Evolutionary conservation across 768 basidiomycete species (phyloP).

Genomic region (Hygrocybe punicea): DNA sequence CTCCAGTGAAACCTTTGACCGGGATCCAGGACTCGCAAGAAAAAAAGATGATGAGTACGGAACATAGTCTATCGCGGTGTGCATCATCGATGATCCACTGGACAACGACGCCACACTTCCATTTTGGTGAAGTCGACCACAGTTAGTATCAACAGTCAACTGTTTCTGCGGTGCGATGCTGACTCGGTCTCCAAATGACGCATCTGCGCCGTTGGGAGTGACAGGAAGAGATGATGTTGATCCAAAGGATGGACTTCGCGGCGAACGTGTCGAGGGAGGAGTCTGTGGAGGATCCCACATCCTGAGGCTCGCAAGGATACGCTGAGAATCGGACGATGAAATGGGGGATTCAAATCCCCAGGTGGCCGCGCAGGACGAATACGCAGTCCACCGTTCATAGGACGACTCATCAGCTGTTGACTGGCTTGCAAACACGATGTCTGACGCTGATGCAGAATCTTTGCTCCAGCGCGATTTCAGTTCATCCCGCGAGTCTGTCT

Average conservation of each 20-base stretch:
- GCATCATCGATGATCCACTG: slow-evolving; percentile 63
- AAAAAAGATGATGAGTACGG: slow-evolving; percentile 58
- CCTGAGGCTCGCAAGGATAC: slow-evolving; percentile 23
- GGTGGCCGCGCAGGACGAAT: slow-evolving; percentile 48
- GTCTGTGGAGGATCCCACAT: slow-evolving; percentile 47
- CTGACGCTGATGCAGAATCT: slow-evolving; percentile 42
- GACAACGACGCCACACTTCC: slow-evolving; percentile 44
- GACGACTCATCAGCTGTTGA: slow-evolving; percentile 39
- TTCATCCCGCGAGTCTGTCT: slow-evolving; percentile 35
- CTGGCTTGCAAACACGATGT: slow-evolving; percentile 44
- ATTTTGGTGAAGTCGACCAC: slow-evolving; percentile 44
- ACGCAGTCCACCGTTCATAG: slow-evolving; percentile 40
- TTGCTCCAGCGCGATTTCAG: slow-evolving; percentile 60
- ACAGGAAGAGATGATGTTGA: slow-evolving; percentile 49
- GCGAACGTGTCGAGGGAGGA: slow-evolving; percentile 52
- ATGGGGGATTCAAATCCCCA: slow-evolving; percentile 54
- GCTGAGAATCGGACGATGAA: slow-evolving; percentile 42
- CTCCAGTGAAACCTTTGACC: slow-evolving; percentile 35
- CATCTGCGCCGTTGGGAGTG: slow-evolving; percentile 54
- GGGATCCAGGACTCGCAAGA: slow-evolving; percentile 43
- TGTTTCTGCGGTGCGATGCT: slow-evolving; percentile 36
- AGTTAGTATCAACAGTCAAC: slow-evolving; percentile 61
- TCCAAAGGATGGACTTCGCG: slow-evolving; percentile 37
- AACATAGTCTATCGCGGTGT: slow-evolving; percentile 69
- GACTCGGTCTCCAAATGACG: slow-evolving; percentile 39